Base-by-base conservation (phyloP, 768 basidiomycete species). In the Wakefieldia striispora region DNA sequence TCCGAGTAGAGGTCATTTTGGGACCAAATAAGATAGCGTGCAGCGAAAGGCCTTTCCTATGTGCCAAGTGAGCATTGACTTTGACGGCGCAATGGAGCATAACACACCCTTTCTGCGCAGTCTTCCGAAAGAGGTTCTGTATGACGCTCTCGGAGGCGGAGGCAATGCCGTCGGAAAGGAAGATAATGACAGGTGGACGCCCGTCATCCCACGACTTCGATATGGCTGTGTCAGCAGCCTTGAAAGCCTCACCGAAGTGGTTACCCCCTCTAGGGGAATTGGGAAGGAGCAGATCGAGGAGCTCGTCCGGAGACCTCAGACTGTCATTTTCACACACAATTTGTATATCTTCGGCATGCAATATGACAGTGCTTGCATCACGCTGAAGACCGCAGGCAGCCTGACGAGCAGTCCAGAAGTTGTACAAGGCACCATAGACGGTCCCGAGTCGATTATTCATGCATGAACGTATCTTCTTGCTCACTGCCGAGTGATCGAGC, bases 1-100 rank as follows among this genome's bases (percentile, higher is more conserved):
- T 66, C 13, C 60, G 50, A 4, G 35, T 19, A 43, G 51, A 51
- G 2, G 45, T 59, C 31, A 0, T 8, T 17, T 62, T 52, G 2
- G 70, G 66, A 6, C 81, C 82, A 36, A 83, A 83, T 2, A 77
- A 69, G 26, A 84, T 77, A 0, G 81, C 67, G 17, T 83, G 82
- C 50, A 84, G 75, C 2, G 81, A 80, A 4, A 84, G 68, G 16
- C 78, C 72, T 66, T 73, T 76, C 17, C 82, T 83, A 31, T 12
- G 24, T 14, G 24, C 14, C 24, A 37, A 17, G 13, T 51, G 11
- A 41, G 37, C 4, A n/a, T 27, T 27, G 38, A 14, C 11, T 4
- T 6, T 0, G 17, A 17, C 37, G 8, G n/a, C 14, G 3, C 1
- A 6, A 9, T 11, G 1, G 17, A 45, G 4, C 2, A 11, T 14